These are phyloP conservation scores for Fragaria iinumae DNA, from an alignment of 306 rosid genomes.

Conservation along the genomic window DNA sequence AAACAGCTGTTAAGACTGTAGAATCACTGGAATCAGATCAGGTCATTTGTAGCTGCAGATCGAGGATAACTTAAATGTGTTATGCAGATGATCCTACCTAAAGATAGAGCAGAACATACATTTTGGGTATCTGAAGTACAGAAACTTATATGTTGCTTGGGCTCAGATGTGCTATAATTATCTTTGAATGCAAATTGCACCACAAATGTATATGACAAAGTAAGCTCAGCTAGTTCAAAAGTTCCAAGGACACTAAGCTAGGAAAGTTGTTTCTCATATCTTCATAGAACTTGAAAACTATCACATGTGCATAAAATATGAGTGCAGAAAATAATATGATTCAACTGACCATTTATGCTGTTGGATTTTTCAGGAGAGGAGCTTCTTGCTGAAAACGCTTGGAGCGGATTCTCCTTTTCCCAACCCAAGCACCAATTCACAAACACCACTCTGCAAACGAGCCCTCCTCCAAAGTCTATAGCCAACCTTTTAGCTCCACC, in stretches of 20 bases:
- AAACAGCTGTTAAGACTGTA: background rate
- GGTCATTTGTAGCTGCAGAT: background rate
- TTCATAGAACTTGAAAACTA: background rate
- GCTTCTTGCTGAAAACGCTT: slow-evolving; percentile 89
- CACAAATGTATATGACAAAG: background rate
- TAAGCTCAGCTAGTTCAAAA: background rate
- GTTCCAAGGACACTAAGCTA: background rate
- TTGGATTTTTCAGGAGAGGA: slow-evolving; percentile 76
- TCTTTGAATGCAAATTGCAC: background rate
- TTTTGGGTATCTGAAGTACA: background rate
- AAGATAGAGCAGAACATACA: background rate
- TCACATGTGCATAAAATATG: background rate
- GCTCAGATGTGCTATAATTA: background rate
- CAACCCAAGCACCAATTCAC: slow-evolving; percentile 52
- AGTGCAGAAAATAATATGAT: slow-evolving; percentile 22
- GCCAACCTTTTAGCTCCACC: slow-evolving; percentile 37
- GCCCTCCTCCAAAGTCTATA: slow-evolving; percentile 84
- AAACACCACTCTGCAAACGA: slow-evolving; percentile 94
- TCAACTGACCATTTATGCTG: slow-evolving; percentile 28
- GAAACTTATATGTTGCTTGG: background rate
- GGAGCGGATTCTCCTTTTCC: slow-evolving; percentile 87
- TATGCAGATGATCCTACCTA: background rate
- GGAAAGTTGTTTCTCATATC: background rate
- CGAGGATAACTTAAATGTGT: background rate
- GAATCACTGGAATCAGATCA: background rate